These are phyloP conservation scores for Lodderomyces oxycetoniae DNA, from an alignment of 1,139 yeast genomes.

Conservation along the genomic window DNA sequence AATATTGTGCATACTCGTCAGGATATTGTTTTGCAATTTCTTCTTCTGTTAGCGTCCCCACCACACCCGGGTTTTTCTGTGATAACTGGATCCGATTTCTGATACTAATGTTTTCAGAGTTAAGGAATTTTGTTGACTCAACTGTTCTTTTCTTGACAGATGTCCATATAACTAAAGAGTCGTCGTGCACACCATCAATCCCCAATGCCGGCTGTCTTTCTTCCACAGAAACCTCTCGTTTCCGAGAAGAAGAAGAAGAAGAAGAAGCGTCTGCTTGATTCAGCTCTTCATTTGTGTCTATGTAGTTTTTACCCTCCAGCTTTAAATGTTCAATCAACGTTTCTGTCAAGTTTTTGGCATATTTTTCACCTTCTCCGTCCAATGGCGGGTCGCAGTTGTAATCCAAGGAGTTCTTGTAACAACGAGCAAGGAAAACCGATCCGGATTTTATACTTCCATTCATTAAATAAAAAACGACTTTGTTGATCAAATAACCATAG, in stretches of 20 bases:
- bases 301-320: slow-evolving; percentile 27
- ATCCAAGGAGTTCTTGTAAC: slow-evolving; percentile 59
- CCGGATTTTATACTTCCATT: slow-evolving; percentile 82
- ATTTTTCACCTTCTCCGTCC: slow-evolving; percentile 52
- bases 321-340: slow-evolving; percentile 36
- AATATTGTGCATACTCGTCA: slow-evolving; percentile 60
- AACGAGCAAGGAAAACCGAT: slow-evolving; percentile 81
- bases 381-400: slow-evolving; percentile 61
- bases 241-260: too few species aligned
- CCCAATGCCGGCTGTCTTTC: slow-evolving; percentile 45
- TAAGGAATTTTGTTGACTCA: slow-evolving; percentile 70
- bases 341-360: slow-evolving; percentile 43
- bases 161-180: slow-evolving; percentile 80
- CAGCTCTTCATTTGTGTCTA: slow-evolving; percentile 7
- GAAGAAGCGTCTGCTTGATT: too few species aligned
- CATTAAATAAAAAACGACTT: slow-evolving; percentile 86
- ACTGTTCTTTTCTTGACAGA: slow-evolving; percentile 82
- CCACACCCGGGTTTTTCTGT: slow-evolving; percentile 88
- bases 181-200: slow-evolving; percentile 44
- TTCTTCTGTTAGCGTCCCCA: slow-evolving; percentile 59
- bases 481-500: slow-evolving; percentile 82
- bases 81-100: slow-evolving; percentile 78
- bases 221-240: slow-evolving; percentile 19
- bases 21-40: slow-evolving; percentile 62
- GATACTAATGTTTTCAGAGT: slow-evolving; percentile 53